Percentiles rank a stretch among this genome's conserved stretches.
Evolutionary conservation across 306 rosid genomes (phyloP).

Genomic region (Casuarina glauca): DNA sequence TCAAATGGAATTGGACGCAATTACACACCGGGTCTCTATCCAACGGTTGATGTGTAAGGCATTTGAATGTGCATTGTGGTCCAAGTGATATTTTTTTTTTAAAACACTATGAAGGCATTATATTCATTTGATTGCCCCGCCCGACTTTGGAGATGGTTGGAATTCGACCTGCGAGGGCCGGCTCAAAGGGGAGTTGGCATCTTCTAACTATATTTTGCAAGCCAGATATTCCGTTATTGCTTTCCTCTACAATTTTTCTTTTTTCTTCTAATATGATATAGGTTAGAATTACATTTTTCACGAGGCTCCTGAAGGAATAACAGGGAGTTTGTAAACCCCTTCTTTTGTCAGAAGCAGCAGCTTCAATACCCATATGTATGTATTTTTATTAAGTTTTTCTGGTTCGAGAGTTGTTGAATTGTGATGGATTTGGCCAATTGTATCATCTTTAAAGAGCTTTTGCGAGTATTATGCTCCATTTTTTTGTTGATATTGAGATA

Average conservation of each 20-base stretch:
- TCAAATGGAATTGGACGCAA: conserved; percentile 71
- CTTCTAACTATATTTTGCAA: conserved; percentile 32
- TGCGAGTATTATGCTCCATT: background rate
- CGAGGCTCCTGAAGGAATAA: conserved; percentile 20
- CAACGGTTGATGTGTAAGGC: conserved; percentile 46
- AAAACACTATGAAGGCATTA: conserved; percentile 33
- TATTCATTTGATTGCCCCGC: conserved; percentile 58
- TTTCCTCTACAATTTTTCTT: conserved; percentile 13
- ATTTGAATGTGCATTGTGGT: conserved; percentile 12
- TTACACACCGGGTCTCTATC: conserved; percentile 54
- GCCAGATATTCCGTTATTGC: conserved; percentile 29
- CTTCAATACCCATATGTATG: background rate
- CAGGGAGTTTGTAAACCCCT: conserved; percentile 19
- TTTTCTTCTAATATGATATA: conserved; percentile 28
- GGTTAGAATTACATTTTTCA: conserved; percentile 22
- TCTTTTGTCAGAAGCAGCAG: conserved; percentile 2
- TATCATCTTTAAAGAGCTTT: background rate
- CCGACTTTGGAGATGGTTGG: conserved; percentile 41
- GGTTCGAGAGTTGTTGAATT: background rate
- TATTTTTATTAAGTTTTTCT: background rate
- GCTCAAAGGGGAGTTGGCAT: conserved; percentile 35
- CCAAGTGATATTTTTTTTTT: conserved; percentile 18
- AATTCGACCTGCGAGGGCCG: conserved; percentile 41
- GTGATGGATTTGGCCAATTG: background rate
- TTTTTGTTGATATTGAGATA: too few species aligned